A percentile compares a stretch with the other conserved stretches of the same genome.
Conservation (phyloP, 495 filamentous ascomycete genomes). For the Elaphomyces granulatus region DNA sequence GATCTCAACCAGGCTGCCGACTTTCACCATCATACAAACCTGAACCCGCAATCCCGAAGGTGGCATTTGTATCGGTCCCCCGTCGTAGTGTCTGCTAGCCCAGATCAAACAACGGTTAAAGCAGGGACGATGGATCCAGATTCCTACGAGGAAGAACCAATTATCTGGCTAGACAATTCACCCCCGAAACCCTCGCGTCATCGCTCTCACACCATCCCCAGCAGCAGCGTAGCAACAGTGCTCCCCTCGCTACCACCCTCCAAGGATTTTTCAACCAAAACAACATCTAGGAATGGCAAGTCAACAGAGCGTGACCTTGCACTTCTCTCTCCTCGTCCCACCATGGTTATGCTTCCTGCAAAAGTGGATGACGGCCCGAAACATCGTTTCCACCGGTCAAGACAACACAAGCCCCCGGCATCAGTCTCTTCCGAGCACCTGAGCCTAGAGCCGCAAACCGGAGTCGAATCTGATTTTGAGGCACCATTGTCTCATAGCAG, state of each 20-base stretch:
- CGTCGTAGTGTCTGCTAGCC: not conserved
- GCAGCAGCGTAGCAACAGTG: no score
- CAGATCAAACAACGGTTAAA: not conserved
- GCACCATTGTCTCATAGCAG: constrained; percentile 5
- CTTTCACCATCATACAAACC: not conserved
- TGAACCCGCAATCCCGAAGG: not conserved
- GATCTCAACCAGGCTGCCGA: not conserved
- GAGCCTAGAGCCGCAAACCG: constrained; percentile 9
- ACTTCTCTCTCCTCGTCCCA: not conserved
- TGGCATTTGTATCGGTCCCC: not conserved
- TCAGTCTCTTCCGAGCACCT: not conserved
- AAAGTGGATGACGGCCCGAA: constrained; percentile 13
- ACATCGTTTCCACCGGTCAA: constrained; percentile 12
- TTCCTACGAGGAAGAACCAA: not conserved
- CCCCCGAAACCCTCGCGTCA: not conserved
- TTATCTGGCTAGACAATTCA: not conserved
- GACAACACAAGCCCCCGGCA: constrained; percentile 13
- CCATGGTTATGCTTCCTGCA: constrained; percentile 1
- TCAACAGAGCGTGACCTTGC: not conserved
- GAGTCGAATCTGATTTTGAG: constrained; percentile 7
- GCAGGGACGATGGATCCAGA: not conserved
- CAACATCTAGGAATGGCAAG: no score
- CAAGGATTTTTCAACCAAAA: no score
- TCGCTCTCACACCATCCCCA: not conserved
- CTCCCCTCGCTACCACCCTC: no score